Evolutionary conservation across 176 grass and related monocot genomes (phyloP).

Genomic region (Oryza rufipogon): DNA sequence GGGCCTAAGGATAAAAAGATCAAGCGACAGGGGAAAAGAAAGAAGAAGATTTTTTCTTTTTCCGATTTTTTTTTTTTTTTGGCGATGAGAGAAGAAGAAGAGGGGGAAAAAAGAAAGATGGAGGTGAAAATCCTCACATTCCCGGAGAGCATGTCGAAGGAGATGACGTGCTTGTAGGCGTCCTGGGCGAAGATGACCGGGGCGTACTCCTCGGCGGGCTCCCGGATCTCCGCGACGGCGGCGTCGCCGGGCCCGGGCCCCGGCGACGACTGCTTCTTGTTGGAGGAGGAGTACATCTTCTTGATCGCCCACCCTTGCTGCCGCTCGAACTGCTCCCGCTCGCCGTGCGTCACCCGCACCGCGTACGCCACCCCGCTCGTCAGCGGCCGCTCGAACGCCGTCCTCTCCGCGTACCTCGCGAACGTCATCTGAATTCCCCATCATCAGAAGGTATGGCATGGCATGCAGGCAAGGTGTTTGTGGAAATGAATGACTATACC

Average conservation of each 20-base stretch:
- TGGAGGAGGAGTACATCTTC: slow-evolving; percentile 85
- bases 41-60: not conserved
- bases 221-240: slow-evolving; percentile 51
- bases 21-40: not conserved
- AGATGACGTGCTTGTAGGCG: slow-evolving; percentile 89
- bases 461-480: too few relatives aligned
- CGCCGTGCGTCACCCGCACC: slow-evolving; percentile 72
- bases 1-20: slow-evolving; percentile 42
- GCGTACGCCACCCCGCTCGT: slow-evolving; percentile 99
- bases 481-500: slow-evolving; percentile 5
- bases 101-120: not conserved
- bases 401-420: slow-evolving; percentile 92
- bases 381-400: slow-evolving; percentile 94
- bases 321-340: slow-evolving; percentile 87
- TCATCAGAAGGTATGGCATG: too few relatives aligned
- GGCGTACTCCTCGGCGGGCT: slow-evolving; percentile 77
- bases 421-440: slow-evolving; percentile 67
- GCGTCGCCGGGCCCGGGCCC: slow-evolving; percentile 51
- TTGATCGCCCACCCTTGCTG: slow-evolving; percentile 92
- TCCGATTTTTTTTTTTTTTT: not conserved
- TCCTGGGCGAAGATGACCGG: slow-evolving; percentile 99
- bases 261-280: slow-evolving; percentile 58
- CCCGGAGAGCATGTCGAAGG: slow-evolving; percentile 95
- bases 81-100: not conserved
- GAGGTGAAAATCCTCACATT: slow-evolving; percentile 45